Evolutionary conservation across 371 early-diverging fungal species (phyloP).

Genomic region (Mortierella sp.): DNA sequence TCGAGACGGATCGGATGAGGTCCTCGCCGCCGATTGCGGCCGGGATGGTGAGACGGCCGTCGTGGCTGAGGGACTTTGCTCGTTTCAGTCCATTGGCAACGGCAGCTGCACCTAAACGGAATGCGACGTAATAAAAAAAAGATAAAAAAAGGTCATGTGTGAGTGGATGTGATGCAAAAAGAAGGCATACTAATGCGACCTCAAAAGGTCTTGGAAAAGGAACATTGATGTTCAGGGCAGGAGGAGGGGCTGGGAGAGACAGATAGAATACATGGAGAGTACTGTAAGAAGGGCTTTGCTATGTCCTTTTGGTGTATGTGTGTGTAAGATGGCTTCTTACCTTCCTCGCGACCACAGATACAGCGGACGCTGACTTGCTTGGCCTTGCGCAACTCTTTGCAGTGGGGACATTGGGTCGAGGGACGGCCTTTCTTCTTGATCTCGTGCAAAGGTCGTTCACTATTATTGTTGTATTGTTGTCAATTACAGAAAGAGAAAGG

Average conservation of each 20-base stretch:
- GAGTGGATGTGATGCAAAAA: constrained; percentile 7
- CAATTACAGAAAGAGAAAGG: not conserved
- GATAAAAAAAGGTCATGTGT: not conserved
- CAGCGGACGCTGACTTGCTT: constrained; percentile 85
- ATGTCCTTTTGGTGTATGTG: not conserved
- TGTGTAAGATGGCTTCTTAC: constrained; percentile 5
- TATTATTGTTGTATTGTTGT: not conserved
- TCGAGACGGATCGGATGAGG: constrained; percentile 45
- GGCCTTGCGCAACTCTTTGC: constrained; percentile 81
- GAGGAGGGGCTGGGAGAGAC: not conserved
- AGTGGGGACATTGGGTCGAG: constrained; percentile 81
- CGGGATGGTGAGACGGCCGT: constrained; percentile 43
- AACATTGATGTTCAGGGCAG: constrained; percentile 9
- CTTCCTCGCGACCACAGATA: constrained; percentile 67
- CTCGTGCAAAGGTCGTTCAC: constrained; percentile 75
- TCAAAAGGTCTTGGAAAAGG: not conserved
- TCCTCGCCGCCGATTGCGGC: constrained; percentile 42
- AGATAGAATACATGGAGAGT: not conserved
- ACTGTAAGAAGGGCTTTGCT: not conserved
- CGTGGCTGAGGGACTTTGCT: constrained; percentile 49
- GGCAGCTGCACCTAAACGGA: constrained; percentile 42
- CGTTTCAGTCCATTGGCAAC: constrained; percentile 52
- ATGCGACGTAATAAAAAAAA: not conserved
- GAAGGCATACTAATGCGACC: not conserved
- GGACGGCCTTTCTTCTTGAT: constrained; percentile 87